Conservation (phyloP, 768 basidiomycete genomes). For the Floccularia luteovirens region DNA sequence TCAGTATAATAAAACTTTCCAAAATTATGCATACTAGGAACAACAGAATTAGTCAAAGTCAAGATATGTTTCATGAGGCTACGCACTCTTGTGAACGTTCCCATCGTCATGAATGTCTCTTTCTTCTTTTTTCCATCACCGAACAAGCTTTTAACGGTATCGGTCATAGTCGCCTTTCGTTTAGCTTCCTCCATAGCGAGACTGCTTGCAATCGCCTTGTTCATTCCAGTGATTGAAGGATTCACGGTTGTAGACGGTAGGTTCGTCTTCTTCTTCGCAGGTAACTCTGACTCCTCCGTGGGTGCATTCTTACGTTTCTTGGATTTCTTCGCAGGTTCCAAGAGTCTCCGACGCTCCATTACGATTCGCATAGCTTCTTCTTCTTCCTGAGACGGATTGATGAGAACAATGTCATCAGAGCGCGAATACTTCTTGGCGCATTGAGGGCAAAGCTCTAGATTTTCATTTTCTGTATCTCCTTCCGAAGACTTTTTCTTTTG, state of each 20-base stretch:
- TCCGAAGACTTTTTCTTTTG: conserved; percentile 15
- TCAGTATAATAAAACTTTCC: not conserved
- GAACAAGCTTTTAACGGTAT: conserved; percentile 80
- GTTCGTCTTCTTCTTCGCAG: conserved; percentile 39
- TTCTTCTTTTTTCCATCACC: conserved; percentile 53
- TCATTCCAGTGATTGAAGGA: conserved; percentile 46
- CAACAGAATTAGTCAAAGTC: not conserved
- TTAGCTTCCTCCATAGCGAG: conserved; percentile 79
- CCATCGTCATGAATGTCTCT: conserved; percentile 89
- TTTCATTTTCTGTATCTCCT: conserved; percentile 19
- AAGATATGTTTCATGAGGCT: not conserved
- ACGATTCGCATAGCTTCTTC: conserved; percentile 45
- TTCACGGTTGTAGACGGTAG: conserved; percentile 41
- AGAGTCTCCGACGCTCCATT: conserved; percentile 52
- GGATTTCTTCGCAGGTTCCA: conserved; percentile 46
- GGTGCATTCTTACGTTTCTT: conserved; percentile 53
- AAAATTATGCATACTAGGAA: conserved; percentile 13
- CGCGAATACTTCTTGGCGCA: conserved; percentile 66
- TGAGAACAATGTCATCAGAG: conserved; percentile 40
- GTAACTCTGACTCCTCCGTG: conserved; percentile 28
- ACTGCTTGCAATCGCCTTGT: conserved; percentile 60
- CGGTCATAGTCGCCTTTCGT: conserved; percentile 79
- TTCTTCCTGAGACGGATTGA: conserved; percentile 72
- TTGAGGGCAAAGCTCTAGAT: conserved; percentile 64
- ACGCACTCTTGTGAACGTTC: conserved; percentile 86